A percentile compares a stretch with the other conserved stretches of the same genome.
Evolutionary conservation across 106 monocot species (phyloP).

Genomic region (Dioscorea dumetorum): DNA sequence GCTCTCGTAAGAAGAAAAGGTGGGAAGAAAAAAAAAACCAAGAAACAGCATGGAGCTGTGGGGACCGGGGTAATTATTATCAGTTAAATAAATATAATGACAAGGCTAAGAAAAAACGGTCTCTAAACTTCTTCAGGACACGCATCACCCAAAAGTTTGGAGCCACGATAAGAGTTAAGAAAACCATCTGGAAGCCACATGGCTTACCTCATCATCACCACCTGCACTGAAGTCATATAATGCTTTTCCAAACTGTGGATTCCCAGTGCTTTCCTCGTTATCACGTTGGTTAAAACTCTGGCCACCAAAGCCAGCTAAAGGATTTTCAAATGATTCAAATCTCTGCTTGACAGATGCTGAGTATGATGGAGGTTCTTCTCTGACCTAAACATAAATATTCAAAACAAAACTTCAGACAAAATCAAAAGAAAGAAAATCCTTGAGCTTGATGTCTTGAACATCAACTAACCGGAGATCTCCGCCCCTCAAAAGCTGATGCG

Average conservation of each 20-base stretch:
- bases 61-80: no score
- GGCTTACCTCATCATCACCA: constrained; percentile 91
- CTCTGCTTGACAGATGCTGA: constrained; percentile 54
- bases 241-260: constrained; percentile 80
- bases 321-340: constrained; percentile 87
- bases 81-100: no score
- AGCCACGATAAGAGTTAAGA: no score
- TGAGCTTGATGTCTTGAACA: not conserved
- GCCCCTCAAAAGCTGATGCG: constrained; percentile 36
- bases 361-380: constrained; percentile 87
- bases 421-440: not conserved
- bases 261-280: constrained; percentile 42
- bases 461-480: constrained; percentile 41
- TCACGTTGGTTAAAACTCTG: constrained; percentile 58
- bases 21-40: no score
- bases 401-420: not conserved
- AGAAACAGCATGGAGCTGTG: no score
- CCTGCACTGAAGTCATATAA: constrained; percentile 97
- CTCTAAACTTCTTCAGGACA: not conserved
- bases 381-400: constrained; percentile 41
- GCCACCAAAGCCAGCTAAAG: constrained; percentile 53
- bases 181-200: no score
- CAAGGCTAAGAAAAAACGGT: no score
- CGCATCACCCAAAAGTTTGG: not conserved
- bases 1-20: no score